A percentile compares a stretch with the other conserved stretches of the same genome.
phyloP scores from a whole-genome alignment of 1,284 basidiomycete species.

The Cutaneotrichosporon sp. region DNA sequence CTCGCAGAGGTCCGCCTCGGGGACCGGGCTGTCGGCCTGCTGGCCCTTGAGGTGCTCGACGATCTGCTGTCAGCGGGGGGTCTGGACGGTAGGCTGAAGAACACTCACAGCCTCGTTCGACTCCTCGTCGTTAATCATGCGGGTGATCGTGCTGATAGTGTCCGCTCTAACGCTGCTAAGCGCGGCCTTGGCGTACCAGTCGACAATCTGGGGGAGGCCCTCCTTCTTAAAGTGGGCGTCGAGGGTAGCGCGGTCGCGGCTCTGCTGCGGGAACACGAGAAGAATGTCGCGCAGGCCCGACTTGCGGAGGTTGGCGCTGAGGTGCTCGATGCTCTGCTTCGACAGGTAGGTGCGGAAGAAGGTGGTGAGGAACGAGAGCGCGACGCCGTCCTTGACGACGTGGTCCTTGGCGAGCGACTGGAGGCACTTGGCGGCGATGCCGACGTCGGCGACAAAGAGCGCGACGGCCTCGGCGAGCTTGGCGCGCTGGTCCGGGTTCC shows the following conservation, averaged over 20 bases:
- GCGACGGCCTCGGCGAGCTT: conserved; percentile 81
- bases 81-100: too few relatives aligned
- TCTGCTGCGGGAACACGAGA: conserved; percentile 81
- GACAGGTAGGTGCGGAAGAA: conserved; percentile 68
- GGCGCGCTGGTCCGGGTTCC: conserved; percentile 71
- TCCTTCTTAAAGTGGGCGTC: conserved; percentile 84
- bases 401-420: conserved; percentile 87
- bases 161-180: conserved; percentile 70
- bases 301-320: conserved; percentile 72
- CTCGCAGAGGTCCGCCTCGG: conserved; percentile 78
- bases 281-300: conserved; percentile 84
- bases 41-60: conserved; percentile 68
- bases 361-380: conserved; percentile 72
- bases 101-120: conserved; percentile 65
- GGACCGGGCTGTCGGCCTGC: conserved; percentile 60
- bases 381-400: conserved; percentile 86
- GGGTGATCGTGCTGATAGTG: conserved; percentile 64
- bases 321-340: conserved; percentile 82
- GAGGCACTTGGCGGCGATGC: conserved; percentile 74
- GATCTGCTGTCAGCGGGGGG: conserved; percentile 60
- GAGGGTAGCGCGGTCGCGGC: conserved; percentile 69
- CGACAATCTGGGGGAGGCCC: conserved; percentile 73
- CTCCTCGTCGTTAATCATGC: conserved; percentile 59
- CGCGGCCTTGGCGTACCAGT: conserved; percentile 89
- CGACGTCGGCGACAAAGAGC: conserved; percentile 76